Base-by-base conservation (phyloP, 768 basidiomycete genomes). In the Gymnopilus dilepis region DNA sequence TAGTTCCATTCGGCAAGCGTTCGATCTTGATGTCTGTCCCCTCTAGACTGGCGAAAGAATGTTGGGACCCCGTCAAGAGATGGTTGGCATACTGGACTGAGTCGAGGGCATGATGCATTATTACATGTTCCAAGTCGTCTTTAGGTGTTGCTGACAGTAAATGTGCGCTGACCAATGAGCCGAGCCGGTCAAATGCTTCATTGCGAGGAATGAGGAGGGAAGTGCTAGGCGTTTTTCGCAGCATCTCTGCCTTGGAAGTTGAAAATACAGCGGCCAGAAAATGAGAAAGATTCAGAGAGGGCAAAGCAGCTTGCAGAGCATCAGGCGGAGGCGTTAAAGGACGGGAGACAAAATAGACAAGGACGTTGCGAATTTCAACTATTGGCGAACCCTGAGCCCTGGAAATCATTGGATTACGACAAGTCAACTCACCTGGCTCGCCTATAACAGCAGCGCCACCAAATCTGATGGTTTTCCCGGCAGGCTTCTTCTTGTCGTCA, bases 241-340 rank as follows among this genome's bases (percentile, higher is more conserved):
- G 76, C 21, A 76, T 80, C 31, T 92, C 87, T 8, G 93, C 92
- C 50, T 98, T 84, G 11, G 85, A 86, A 11, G 94, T 90, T 2
- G 97, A 93, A 73, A 94, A 95, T 26, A 95, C 79, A 6, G 94
- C 89, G 0, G 95, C 95, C 50, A 99, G 84, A 77, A 96, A 99
- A 19, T 89, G 86, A 2, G 97, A 98, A 17, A 95, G 82, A 40
- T 94, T 88, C n/a, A 97, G 82, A 57, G 84, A 78, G 2, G 94
- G 91, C 15, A 96, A 79, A 13, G 93, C 89, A 6, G 92, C 89
- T 71, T 90, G 85, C 41, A 99, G 78, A 13, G 89, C 84, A 71
- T 95, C 91, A 2, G 82, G 80, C 0, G 97, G 97, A 15, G 94
- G 95, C 2, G 86, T 79, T 48, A 99, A 80, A 1, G 95, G 89